Percentiles rank a stretch among this genome's conserved stretches.
These are phyloP conservation scores for Russula compacta DNA, from an alignment of 768 basidiomycete species.

Conservation along the genomic window DNA sequence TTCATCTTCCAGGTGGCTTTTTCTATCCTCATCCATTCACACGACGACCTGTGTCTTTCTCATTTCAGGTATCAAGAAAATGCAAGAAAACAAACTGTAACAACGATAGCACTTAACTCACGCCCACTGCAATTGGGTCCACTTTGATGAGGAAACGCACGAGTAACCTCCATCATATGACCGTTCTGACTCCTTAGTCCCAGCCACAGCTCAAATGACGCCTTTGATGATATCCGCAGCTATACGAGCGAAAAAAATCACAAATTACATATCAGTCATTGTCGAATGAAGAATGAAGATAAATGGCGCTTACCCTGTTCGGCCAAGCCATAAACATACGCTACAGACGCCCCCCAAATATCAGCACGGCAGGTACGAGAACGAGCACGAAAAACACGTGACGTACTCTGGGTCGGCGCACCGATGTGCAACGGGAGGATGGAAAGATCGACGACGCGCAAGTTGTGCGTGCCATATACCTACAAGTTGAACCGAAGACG, in stretches of 20 bases:
- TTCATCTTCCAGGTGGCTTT: too few species aligned
- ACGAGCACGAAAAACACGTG: too few species aligned
- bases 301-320: slow-evolving; percentile 34
- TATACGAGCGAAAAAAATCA: background rate
- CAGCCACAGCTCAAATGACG: background rate
- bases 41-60: too few species aligned
- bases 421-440: slow-evolving; percentile 44
- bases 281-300: background rate
- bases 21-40: too few species aligned
- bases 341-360: slow-evolving; percentile 23
- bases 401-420: slow-evolving; percentile 38
- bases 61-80: too few species aligned
- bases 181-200: background rate
- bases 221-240: slow-evolving; percentile 27
- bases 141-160: background rate
- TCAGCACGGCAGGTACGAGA: background rate
- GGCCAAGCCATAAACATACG: slow-evolving; percentile 31
- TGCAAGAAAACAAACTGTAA: too few species aligned
- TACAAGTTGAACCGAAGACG: slow-evolving; percentile 7
- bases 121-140: too few species aligned
- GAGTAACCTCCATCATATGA: background rate
- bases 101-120: too few species aligned
- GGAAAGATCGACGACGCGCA: slow-evolving; percentile 49
- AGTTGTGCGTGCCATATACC: slow-evolving; percentile 50
- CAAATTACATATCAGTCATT: background rate